phyloP scores from a whole-genome alignment of 768 basidiomycete species.

The Symmetrospora coprosmae region DNA sequence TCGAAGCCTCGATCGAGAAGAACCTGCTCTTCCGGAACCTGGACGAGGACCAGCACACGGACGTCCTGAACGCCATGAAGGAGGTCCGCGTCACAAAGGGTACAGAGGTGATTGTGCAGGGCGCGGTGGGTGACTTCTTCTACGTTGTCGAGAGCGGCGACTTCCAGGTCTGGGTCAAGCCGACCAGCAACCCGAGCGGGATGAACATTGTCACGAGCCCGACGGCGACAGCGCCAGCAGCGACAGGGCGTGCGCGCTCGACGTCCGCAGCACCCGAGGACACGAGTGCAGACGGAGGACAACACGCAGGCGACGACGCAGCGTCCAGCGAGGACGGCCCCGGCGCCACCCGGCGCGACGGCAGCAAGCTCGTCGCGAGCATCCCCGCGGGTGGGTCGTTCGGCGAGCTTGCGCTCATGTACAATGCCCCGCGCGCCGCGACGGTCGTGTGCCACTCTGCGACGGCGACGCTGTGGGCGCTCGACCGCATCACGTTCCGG shows the following conservation, averaged over 20 bases:
- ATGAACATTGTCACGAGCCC: slow-evolving; percentile 38
- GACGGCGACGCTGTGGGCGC: slow-evolving; percentile 69
- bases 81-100: slow-evolving; percentile 57
- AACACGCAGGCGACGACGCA: slow-evolving; percentile 37
- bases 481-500: slow-evolving; percentile 95
- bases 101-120: slow-evolving; percentile 89
- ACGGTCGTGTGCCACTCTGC: slow-evolving; percentile 72
- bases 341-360: neutral
- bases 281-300: too few species aligned
- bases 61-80: slow-evolving; percentile 89
- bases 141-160: slow-evolving; percentile 88
- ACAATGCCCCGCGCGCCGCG: slow-evolving; percentile 88
- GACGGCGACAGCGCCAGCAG: neutral
- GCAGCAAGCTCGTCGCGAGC: slow-evolving; percentile 48
- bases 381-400: slow-evolving; percentile 75
- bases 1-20: slow-evolving; percentile 68
- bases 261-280: neutral
- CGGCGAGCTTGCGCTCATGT: slow-evolving; percentile 95
- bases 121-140: slow-evolving; percentile 91
- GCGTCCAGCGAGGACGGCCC: slow-evolving; percentile 42
- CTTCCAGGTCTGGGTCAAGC: slow-evolving; percentile 56
- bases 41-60: slow-evolving; percentile 85
- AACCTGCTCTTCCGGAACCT: slow-evolving; percentile 93
- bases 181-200: slow-evolving; percentile 26
- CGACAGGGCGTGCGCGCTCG: neutral